Evolutionary conservation across 2,329 filamentous ascomycete species (phyloP), one percentile per base, ranked within the genome.

Genomic region (Thermomyces lanuginosus): DNA sequence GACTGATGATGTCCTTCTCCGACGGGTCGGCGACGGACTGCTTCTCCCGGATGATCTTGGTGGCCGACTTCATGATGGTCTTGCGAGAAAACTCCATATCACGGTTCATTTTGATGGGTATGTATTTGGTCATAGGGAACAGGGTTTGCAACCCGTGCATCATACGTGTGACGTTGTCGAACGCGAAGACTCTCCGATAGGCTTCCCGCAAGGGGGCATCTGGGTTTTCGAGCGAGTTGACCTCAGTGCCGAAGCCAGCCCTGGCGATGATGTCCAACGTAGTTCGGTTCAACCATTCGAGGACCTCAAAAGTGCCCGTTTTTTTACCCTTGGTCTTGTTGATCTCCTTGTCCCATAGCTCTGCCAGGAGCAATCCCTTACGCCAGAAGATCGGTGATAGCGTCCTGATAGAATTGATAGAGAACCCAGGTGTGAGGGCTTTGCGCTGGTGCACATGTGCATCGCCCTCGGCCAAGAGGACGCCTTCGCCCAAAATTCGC

Each of bases 261-360:
- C 48, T 44, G 22, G 49, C 53, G 27, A 59, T 57, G 32, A 60
- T 60, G 38, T 60, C 57, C 11, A 60, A 48, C 0, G 56, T 59
- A 17, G 51, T 49, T 12, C 56, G 43, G 40, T 57, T 58, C n/a
- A 56, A 42, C 53, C 56, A 58, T 29, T 59, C 54, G 7, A 56
- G 39, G 1, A 49, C 39, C 28, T 58, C 53, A 22, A 55, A 44
- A 0, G 44, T 45, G 28, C 44, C 47, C 6, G 39, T 48, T 4
- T 39, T 42, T 6, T 44, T 36, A 22, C 27, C 24, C 4, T 41
- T 40, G 1, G 42, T 37, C 1, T 33, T 37, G 4, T 8, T 16
- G 38, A 58, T 50, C 29, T 55, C 45, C 5, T 49, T 34, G 7
- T 44, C 41, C 54, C 52, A 58, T 21, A 54, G 49, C 30, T 46